A percentile compares a stretch with the other conserved stretches of the same genome.
phyloP scores from a whole-genome alignment of 1,139 yeast genomes.

The Geotrichum bryndzae region DNA sequence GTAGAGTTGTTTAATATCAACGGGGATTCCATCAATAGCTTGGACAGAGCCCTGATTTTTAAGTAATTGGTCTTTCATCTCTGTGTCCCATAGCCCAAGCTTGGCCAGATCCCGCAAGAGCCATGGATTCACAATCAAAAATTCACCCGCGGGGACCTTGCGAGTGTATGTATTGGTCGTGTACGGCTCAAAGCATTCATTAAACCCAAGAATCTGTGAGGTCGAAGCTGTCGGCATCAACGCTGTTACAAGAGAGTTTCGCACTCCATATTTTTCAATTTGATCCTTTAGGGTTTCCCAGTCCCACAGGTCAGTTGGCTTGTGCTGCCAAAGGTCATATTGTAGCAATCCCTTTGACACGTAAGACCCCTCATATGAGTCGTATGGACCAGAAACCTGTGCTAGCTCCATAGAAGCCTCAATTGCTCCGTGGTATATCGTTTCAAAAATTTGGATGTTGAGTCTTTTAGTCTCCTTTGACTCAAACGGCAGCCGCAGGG shows the following conservation, averaged over 20 bases:
- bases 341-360: conserved; percentile 63
- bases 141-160: conserved; percentile 73
- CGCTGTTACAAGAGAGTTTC: conserved; percentile 70
- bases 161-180: conserved; percentile 74
- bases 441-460: conserved; percentile 68
- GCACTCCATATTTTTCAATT: conserved; percentile 50
- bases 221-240: conserved; percentile 92
- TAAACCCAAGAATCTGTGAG: conserved; percentile 71
- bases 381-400: conserved; percentile 50
- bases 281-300: conserved; percentile 57
- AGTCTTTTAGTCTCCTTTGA: conserved; percentile 52
- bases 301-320: conserved; percentile 53
- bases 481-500: conserved; percentile 62
- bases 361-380: conserved; percentile 60
- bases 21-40: conserved; percentile 58
- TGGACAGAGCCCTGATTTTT: conserved; percentile 75
- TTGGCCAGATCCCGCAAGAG: conserved; percentile 62
- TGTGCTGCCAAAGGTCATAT: conserved; percentile 63
- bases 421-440: conserved; percentile 76
- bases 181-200: conserved; percentile 75
- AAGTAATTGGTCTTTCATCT: conserved; percentile 63
- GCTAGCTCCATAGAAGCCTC: conserved; percentile 68
- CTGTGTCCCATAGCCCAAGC: conserved; percentile 62
- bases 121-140: conserved; percentile 69
- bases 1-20: conserved; percentile 58